phyloP scores from a whole-genome alignment of 495 filamentous ascomycete species.

The Pseudoneurospora amorphoporcata region DNA sequence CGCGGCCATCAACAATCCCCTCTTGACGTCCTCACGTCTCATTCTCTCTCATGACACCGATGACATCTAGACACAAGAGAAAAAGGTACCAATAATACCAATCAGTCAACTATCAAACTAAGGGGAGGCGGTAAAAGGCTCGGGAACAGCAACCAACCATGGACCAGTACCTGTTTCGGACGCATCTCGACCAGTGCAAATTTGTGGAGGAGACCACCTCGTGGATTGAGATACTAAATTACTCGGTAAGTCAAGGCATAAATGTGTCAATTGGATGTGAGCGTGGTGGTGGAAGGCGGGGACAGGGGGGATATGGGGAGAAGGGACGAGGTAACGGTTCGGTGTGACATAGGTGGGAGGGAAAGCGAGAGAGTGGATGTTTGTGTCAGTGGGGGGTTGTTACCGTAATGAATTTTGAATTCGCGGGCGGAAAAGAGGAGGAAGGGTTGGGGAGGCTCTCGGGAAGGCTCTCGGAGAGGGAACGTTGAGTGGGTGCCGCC shows the following conservation, averaged over 20 bases:
- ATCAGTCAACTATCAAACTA: not conserved
- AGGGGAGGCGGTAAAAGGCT: not conserved
- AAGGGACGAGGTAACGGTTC: not conserved
- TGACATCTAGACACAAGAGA: not conserved
- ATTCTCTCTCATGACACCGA: not conserved
- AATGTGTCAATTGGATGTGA: not conserved
- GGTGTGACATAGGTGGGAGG: not conserved
- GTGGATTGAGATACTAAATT: slow-evolving; percentile 46
- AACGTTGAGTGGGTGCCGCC: not conserved
- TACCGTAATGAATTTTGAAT: not conserved
- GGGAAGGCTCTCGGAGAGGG: not conserved
- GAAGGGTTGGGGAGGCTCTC: not conserved
- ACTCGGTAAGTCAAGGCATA: slow-evolving; percentile 32
- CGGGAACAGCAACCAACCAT: slow-evolving; percentile 18
- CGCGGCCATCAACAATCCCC: not conserved
- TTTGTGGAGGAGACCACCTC: slow-evolving; percentile 35
- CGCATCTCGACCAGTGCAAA: slow-evolving; percentile 31
- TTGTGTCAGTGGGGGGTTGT: not conserved
- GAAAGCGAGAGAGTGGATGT: not conserved
- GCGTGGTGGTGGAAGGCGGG: not conserved
- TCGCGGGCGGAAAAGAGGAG: not conserved
- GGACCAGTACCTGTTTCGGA: slow-evolving; percentile 45
- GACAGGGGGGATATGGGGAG: not conserved
- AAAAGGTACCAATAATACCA: not conserved
- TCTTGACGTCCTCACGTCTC: no score